These are phyloP conservation scores for Populus davidiana DNA, from an alignment of 345 rosid genomes.

Conservation along the genomic window DNA sequence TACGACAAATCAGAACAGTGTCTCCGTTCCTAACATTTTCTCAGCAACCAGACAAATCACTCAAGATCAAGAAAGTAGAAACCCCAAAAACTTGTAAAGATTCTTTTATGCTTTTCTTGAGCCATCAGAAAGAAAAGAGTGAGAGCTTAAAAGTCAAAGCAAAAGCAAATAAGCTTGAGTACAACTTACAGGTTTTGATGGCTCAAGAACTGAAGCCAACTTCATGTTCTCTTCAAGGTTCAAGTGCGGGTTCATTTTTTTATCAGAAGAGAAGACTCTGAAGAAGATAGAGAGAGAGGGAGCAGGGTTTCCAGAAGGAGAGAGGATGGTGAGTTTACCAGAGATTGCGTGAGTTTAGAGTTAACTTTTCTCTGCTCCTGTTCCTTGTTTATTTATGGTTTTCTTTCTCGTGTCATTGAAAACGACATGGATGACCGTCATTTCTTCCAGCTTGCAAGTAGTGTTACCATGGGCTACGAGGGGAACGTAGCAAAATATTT, in stretches of 20 bases:
- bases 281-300: background rate
- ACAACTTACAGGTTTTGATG: slow-evolving; percentile 49
- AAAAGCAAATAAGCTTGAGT: background rate
- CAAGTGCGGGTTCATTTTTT: slow-evolving; percentile 36
- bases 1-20: background rate
- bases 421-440: background rate
- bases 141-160: background rate
- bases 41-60: background rate
- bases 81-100: background rate
- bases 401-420: background rate
- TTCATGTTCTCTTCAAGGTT: slow-evolving; percentile 60
- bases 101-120: background rate
- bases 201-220: slow-evolving; percentile 68
- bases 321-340: background rate
- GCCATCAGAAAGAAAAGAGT: background rate
- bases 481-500: too few species aligned
- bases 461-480: too few species aligned
- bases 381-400: background rate
- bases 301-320: background rate
- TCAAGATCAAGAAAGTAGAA: background rate
- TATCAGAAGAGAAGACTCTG: background rate
- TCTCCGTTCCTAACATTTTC: background rate
- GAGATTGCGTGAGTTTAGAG: background rate
- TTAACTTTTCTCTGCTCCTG: background rate
- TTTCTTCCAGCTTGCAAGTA: background rate